Evolutionary conservation across 2,329 filamentous ascomycete genomes (phyloP).

Genomic region (Fusarium floridanum): DNA sequence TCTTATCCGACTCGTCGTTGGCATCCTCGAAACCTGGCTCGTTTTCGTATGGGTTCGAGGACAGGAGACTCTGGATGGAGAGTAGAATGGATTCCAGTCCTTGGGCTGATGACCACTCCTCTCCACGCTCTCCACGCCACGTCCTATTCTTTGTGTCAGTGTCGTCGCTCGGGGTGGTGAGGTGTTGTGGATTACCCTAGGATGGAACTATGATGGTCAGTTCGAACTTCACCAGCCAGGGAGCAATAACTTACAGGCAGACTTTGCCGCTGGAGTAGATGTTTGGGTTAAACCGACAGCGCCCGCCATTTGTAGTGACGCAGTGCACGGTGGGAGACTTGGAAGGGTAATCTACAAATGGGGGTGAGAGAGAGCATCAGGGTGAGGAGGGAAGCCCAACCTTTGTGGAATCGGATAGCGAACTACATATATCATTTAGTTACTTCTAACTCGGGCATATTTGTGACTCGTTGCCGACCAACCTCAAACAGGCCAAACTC

Average conservation of each 20-base stretch:
- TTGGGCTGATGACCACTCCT: conserved; percentile 97
- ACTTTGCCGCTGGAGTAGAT: conserved; percentile 94
- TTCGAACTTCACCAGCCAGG: not conserved
- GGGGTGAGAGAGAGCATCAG: conserved; percentile 22
- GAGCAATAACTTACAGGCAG: conserved; percentile 77
- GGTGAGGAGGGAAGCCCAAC: conserved; percentile 56
- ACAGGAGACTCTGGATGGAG: conserved; percentile 97
- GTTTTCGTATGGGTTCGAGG: conserved; percentile 92
- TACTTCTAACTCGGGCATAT: not conserved
- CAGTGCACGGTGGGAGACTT: conserved; percentile 73
- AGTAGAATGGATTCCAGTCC: conserved; percentile 94
- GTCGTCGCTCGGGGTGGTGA: not conserved
- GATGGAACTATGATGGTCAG: conserved; percentile 76
- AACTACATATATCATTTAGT: conserved; percentile 66
- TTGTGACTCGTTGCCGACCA: conserved; percentile 41
- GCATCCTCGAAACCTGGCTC: conserved; percentile 92
- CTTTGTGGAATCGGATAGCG: conserved; percentile 79
- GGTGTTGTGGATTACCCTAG: conserved; percentile 71
- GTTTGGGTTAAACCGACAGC: conserved; percentile 95
- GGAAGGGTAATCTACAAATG: conserved; percentile 79
- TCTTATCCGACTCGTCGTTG: conserved; percentile 76
- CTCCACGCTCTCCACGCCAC: conserved; percentile 90
- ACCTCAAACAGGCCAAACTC: conserved; percentile 98
- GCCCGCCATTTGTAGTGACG: conserved; percentile 88
- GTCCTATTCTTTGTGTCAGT: conserved; percentile 69